phyloP scores from a whole-genome alignment of 2,329 filamentous ascomycete species.

The Aureobasidium uvarum region DNA sequence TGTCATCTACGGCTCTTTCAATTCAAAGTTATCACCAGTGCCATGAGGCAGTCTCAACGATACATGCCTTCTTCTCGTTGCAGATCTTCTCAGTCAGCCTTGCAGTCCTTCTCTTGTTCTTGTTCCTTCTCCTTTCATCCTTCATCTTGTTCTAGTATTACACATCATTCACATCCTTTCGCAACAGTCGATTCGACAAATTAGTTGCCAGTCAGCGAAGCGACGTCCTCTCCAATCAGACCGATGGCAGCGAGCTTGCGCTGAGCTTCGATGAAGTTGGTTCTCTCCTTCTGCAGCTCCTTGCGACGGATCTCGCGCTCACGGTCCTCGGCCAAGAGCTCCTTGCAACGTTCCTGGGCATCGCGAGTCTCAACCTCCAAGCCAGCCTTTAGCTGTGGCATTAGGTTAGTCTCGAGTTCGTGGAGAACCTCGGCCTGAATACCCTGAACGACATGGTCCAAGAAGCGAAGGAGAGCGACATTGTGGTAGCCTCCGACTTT shows the following conservation, averaged over 20 bases:
- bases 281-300: conserved; percentile 24
- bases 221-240: conserved; percentile 2
- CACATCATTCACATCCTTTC: neutral
- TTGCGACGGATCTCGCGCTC: conserved; percentile 32
- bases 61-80: neutral
- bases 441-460: conserved; percentile 52
- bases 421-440: conserved; percentile 41
- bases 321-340: conserved; percentile 40
- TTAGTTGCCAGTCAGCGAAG: neutral
- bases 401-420: conserved; percentile 27
- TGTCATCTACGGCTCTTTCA: neutral
- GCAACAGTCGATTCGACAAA: neutral
- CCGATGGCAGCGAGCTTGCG: conserved; percentile 25
- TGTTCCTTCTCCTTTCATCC: neutral
- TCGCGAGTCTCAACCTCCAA: conserved; percentile 30
- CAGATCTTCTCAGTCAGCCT: neutral
- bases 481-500: conserved; percentile 68
- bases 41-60: no score
- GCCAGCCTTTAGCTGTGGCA: conserved; percentile 31
- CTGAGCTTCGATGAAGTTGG: conserved; percentile 27
- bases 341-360: conserved; percentile 28
- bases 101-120: neutral
- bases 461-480: conserved; percentile 63
- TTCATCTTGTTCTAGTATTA: neutral
- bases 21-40: no score